Conservation (phyloP, 2,329 filamentous ascomycete species). For the Pyrenophora teres region DNA sequence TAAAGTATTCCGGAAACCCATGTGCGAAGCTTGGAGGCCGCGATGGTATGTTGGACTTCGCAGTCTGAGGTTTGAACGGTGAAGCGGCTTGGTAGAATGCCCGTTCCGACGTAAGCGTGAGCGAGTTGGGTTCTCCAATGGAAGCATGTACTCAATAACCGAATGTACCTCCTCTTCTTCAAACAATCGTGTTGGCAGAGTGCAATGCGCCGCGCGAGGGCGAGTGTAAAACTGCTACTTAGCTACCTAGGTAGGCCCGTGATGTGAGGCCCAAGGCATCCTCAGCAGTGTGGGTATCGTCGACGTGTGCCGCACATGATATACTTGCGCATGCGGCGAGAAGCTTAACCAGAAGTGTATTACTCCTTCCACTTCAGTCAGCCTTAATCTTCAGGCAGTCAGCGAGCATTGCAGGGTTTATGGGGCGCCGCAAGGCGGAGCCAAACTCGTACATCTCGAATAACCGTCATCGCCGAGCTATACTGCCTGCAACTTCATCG, state of each 20-base stretch:
- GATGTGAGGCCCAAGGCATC: conserved; percentile 17
- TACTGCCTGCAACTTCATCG: conserved; percentile 13
- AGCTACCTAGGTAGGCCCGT: conserved; percentile 5
- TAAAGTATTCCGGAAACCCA: neutral
- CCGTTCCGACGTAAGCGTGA: neutral
- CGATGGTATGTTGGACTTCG: conserved; percentile 3
- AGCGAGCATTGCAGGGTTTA: conserved; percentile 39
- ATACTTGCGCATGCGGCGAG: conserved; percentile 13
- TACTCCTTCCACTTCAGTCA: conserved; percentile 31
- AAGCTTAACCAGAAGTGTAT: conserved; percentile 20
- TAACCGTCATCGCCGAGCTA: conserved; percentile 17
- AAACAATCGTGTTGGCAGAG: neutral
- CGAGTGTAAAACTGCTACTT: conserved; percentile 1
- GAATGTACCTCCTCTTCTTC: neutral
- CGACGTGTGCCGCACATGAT: conserved; percentile 19
- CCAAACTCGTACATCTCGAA: conserved; percentile 8
- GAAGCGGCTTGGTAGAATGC: conserved; percentile 1
- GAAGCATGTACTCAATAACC: neutral
- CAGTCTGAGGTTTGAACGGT: conserved; percentile 4
- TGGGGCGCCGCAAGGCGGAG: conserved; percentile 28
- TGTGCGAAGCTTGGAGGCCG: neutral
- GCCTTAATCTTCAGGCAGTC: conserved; percentile 33
- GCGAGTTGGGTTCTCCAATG: neutral
- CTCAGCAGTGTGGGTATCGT: conserved; percentile 9
- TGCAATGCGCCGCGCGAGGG: neutral